Conservation (phyloP, 2,329 filamentous ascomycete genomes). For the Alternaria ethzedia region DNA sequence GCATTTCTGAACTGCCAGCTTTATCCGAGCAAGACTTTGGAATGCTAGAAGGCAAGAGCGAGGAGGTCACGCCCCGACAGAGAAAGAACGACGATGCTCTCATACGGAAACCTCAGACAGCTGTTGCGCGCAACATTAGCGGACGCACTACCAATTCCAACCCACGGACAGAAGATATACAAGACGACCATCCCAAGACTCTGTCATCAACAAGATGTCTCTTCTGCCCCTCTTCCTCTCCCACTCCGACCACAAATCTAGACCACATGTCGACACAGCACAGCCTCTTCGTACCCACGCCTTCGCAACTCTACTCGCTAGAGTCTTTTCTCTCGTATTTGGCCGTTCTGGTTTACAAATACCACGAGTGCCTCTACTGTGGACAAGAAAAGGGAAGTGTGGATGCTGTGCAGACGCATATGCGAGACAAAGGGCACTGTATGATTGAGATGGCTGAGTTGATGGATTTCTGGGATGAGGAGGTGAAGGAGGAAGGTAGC, state of each 20-base stretch:
- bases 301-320: not conserved
- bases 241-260: not conserved
- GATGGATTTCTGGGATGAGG: not conserved
- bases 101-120: not conserved
- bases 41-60: not conserved
- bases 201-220: not conserved
- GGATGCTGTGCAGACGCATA: conserved; percentile 7
- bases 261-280: conserved; percentile 1
- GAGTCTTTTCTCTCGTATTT: conserved; percentile 3
- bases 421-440: conserved; percentile 6
- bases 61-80: not conserved
- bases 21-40: not conserved
- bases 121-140: too few relatives aligned
- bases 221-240: not conserved
- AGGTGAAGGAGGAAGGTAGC: not conserved
- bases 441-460: not conserved
- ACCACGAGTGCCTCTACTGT: conserved; percentile 7
- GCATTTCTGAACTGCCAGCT: not conserved
- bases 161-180: rapidly evolving
- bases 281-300: not conserved
- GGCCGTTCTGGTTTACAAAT: not conserved
- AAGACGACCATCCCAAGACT: not conserved
- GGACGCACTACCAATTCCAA: not conserved
- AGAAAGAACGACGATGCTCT: not conserved
- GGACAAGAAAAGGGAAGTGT: not conserved